A percentile compares a stretch with the other conserved stretches of the same genome.
phyloP scores from a whole-genome alignment of 2,329 filamentous ascomycete genomes.

The Biscogniauxia mediterranea region DNA sequence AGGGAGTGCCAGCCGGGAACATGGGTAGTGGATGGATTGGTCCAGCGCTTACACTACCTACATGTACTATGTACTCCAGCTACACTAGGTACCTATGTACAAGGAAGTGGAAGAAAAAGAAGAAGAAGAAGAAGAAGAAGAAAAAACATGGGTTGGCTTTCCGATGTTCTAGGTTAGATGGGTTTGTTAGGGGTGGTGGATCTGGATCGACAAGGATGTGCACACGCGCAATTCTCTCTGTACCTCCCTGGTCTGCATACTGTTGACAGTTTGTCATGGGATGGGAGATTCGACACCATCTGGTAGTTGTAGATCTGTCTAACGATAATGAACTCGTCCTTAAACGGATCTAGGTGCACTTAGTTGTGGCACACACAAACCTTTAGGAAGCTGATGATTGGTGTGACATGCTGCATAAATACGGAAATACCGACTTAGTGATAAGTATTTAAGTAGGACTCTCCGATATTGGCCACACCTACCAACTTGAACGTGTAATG shows the following conservation, averaged over 20 bases:
- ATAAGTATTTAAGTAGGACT: not conserved
- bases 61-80: too few species aligned
- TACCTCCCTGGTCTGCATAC: not conserved
- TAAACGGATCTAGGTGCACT: not conserved
- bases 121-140: too few species aligned
- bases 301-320: not conserved
- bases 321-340: not conserved
- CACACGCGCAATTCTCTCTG: not conserved
- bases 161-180: not conserved
- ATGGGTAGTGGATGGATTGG: not conserved
- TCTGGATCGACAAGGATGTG: not conserved
- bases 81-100: too few species aligned
- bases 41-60: not conserved
- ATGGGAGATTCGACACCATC: not conserved
- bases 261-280: not conserved
- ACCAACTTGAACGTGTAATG: too few species aligned
- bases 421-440: not conserved
- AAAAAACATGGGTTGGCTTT: not conserved
- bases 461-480: not conserved
- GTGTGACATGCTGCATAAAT: not conserved
- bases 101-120: too few species aligned
- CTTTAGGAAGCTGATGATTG: not conserved
- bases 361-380: not conserved
- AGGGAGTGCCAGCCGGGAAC: not conserved
- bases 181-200: not conserved